Base-by-base conservation (phyloP, 1,284 basidiomycete species). In the Marasmius fiardii region DNA sequence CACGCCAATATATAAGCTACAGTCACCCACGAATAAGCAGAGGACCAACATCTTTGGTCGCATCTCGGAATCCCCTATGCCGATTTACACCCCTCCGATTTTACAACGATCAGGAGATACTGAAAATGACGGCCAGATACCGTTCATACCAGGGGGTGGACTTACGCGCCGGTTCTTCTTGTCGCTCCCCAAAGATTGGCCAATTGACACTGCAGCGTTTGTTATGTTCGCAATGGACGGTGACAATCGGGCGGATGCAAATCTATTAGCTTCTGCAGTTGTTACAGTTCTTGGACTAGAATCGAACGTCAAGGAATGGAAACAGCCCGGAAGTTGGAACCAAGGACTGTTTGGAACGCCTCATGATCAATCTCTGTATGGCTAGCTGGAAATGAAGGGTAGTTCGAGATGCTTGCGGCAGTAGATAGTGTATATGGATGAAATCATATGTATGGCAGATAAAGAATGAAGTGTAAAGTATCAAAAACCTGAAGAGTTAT, bases 71-170 rank as follows among this genome's bases (percentile, higher is more conserved):
- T 65, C 82, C 24, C 75, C 77, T 41, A 76, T 88, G 52, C 75
- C 81, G 18, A 57, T 65, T 24, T 85, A 85, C 60, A 74, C 71
- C 3, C 80, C 78, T 16, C 76, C 79, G 4, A 68, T 73, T 11
- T 63, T 67, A 33, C 76, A 69, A 53, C 71, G 66, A 45, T 64
- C 61, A 53, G 68, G 60, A 1, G 71, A 70, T 55, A 63, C 61
- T 14, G 61, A 63, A 37, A 64, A 65, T 34, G 57, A 61, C 53
- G 58, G 58, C 37, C 60, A 65, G 24, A 69, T 81, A 16, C 85
- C 86, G 37, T 83, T 85, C 67, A 84, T 92, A 24, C 90, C 90
- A 0, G 86, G 87, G 18, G 88, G 86, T 26, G 90, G 91, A 0
- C 74, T 92, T 18, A 83, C 87, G 0, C 77, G 83, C 23, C 79